These are phyloP conservation scores for Huntiella moniliformis DNA, from an alignment of 2,329 filamentous ascomycete genomes.

Conservation along the genomic window DNA sequence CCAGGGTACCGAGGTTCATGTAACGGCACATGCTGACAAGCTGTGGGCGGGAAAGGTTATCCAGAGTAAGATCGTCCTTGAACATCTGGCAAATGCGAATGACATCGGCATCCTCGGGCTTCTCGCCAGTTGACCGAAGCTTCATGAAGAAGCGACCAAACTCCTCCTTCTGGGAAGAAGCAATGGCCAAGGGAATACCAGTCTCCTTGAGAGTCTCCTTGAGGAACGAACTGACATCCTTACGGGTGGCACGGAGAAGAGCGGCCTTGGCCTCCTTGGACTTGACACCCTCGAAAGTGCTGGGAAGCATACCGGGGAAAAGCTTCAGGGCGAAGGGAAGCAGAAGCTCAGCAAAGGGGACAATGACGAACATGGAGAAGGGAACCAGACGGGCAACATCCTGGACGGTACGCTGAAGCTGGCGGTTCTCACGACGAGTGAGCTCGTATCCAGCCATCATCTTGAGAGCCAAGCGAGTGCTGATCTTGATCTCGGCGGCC, in stretches of 20 bases:
- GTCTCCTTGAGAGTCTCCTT: constrained; percentile 78
- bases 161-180: constrained; percentile 77
- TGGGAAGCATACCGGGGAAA: constrained; percentile 93
- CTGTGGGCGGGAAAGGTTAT: constrained; percentile 91
- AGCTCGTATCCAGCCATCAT: constrained; percentile 98
- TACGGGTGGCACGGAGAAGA: constrained; percentile 64
- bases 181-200: constrained; percentile 69
- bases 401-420: constrained; percentile 82
- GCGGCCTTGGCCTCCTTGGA: constrained; percentile 78
- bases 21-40: constrained; percentile 96
- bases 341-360: constrained; percentile 86
- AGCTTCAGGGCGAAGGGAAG: constrained; percentile 80
- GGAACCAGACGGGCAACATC: constrained; percentile 84
- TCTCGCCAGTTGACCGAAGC: constrained; percentile 75
- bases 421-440: constrained; percentile 78
- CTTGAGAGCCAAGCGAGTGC: constrained; percentile 74
- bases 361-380: constrained; percentile 92
- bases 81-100: constrained; percentile 99
- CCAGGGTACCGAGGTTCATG: constrained; percentile 93
- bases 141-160: constrained; percentile 97
- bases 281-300: constrained; percentile 86
- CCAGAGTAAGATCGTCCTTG: constrained; percentile 89
- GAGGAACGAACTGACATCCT: constrained; percentile 83
- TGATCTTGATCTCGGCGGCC: constrained; percentile 82
- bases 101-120: constrained; percentile 73